A percentile compares a stretch with the other conserved stretches of the same genome.
phyloP scores from a whole-genome alignment of 371 early-diverging fungal species.

The Rhizopus arrhizus region DNA sequence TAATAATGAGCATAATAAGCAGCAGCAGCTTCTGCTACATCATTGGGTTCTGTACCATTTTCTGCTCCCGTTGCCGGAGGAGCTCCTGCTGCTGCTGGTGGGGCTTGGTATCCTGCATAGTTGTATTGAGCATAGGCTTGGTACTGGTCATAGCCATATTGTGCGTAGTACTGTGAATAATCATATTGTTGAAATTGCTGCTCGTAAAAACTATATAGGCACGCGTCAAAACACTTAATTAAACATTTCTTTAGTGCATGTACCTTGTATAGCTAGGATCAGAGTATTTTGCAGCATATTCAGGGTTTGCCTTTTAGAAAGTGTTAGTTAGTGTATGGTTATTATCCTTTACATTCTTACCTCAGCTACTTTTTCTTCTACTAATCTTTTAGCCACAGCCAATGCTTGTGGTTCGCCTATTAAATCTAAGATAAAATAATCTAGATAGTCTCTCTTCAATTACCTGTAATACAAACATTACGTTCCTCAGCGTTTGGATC shows the following conservation, averaged over 20 bases:
- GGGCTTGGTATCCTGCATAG: constrained; percentile 30
- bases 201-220: constrained; percentile 14
- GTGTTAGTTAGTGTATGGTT: constrained; percentile 7
- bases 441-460: constrained; percentile 21
- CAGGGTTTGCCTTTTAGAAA: constrained; percentile 35
- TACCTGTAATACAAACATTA: constrained; percentile 45
- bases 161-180: constrained; percentile 47
- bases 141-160: constrained; percentile 43
- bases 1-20: constrained; percentile 47
- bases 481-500: constrained; percentile 43
- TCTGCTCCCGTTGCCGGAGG: constrained; percentile 3
- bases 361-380: constrained; percentile 61
- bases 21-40: constrained; percentile 18
- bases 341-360: constrained; percentile 28
- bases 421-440: neutral
- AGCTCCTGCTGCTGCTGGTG: constrained; percentile 8
- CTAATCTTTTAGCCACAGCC: constrained; percentile 57
- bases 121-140: constrained; percentile 37
- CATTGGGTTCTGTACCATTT: constrained; percentile 6
- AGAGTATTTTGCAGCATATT: constrained; percentile 29
- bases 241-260: constrained; percentile 32
- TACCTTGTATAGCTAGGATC: constrained; percentile 2
- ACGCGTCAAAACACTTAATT: constrained; percentile 11
- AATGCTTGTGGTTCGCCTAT: constrained; percentile 56
- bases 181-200: constrained; percentile 33